Evolutionary conservation across 2,329 filamentous ascomycete genomes (phyloP).

Genomic region (Arthroderma sp.): DNA sequence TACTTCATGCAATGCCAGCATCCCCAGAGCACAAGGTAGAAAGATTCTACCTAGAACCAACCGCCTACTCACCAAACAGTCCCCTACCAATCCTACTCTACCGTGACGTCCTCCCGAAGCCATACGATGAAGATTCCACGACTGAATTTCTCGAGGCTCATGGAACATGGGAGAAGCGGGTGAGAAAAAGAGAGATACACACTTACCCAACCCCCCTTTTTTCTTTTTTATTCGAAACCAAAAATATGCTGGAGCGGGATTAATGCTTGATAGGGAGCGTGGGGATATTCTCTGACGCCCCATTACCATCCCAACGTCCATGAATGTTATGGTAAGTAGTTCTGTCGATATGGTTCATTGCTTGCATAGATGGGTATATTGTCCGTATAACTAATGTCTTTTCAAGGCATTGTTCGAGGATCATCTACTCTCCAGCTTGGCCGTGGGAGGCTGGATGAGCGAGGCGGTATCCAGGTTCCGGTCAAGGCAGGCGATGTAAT

Average conservation of each 20-base stretch:
- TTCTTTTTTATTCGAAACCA: not conserved
- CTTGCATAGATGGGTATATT: not conserved
- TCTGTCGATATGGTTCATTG: no score
- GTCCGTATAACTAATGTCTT: not conserved
- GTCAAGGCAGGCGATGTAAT: constrained; percentile 22
- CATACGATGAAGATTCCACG: constrained; percentile 14
- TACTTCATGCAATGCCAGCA: not conserved
- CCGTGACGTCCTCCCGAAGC: constrained; percentile 19
- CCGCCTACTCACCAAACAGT: constrained; percentile 21
- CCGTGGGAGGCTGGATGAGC: constrained; percentile 15
- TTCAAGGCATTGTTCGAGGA: constrained; percentile 16
- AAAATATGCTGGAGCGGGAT: no score
- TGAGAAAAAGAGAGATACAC: constrained; percentile 1
- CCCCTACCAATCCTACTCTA: constrained; percentile 24
- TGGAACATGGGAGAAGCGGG: constrained; percentile 20
- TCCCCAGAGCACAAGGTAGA: constrained; percentile 16
- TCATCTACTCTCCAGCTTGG: constrained; percentile 19
- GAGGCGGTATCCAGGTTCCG: constrained; percentile 11
- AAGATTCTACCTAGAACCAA: constrained; percentile 15
- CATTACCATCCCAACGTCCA: constrained; percentile 27
- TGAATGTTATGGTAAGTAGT: constrained; percentile 23
- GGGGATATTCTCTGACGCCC: constrained; percentile 15
- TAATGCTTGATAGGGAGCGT: constrained; percentile 10
- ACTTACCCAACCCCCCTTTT: no score
- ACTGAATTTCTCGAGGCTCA: constrained; percentile 19